A percentile compares a stretch with the other conserved stretches of the same genome.
These are phyloP conservation scores for Ustilaginoidea virens DNA, from an alignment of 2,329 filamentous ascomycete species.

Conservation along the genomic window DNA sequence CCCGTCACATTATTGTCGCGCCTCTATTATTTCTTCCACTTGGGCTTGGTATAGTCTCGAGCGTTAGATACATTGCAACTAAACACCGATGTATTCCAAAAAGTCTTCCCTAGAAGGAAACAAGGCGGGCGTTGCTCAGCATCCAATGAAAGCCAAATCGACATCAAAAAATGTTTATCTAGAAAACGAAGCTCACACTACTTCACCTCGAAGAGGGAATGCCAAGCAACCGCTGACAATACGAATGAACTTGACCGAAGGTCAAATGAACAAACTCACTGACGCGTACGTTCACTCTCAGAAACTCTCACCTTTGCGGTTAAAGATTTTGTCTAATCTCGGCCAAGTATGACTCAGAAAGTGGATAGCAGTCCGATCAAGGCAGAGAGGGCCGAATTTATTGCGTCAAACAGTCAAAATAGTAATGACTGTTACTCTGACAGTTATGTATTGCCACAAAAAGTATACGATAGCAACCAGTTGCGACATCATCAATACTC, in stretches of 20 bases:
- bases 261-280: conserved; percentile 31
- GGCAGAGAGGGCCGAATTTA: conserved; percentile 6
- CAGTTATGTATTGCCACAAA: conserved; percentile 1
- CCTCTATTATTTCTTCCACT: too few species aligned
- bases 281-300: conserved; percentile 22
- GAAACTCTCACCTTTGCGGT: too few species aligned
- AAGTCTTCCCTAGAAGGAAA: too few species aligned
- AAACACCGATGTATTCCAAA: too few species aligned
- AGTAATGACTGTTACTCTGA: conserved; percentile 2
- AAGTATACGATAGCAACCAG: neutral
- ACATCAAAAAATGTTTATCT: neutral
- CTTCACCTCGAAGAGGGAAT: conserved; percentile 18
- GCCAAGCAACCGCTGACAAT: conserved; percentile 26
- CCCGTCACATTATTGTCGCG: too few species aligned
- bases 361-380: conserved; percentile 12
- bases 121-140: too few species aligned
- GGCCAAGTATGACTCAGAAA: conserved; percentile 18
- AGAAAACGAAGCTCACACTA: conserved; percentile 13
- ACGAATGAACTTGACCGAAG: conserved; percentile 32
- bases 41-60: too few species aligned
- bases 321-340: neutral
- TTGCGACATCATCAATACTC: neutral
- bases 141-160: neutral
- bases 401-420: neutral
- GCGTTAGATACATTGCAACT: too few species aligned